These are phyloP conservation scores for Cytospora schulzeri DNA, from an alignment of 2,329 filamentous ascomycete genomes.

Conservation along the genomic window DNA sequence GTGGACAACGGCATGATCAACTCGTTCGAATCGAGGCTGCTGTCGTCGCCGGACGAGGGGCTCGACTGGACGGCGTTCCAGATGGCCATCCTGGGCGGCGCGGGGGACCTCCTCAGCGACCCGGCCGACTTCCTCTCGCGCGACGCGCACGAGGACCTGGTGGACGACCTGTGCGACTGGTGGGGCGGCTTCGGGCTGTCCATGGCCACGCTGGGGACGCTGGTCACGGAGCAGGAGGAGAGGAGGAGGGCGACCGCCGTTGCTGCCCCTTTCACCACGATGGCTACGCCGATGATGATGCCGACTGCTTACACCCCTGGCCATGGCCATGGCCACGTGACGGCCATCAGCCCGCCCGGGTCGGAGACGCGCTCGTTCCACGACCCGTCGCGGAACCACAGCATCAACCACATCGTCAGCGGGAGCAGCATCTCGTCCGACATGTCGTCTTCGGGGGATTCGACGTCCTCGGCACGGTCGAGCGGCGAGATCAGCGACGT, in stretches of 20 bases:
- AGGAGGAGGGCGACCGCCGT: conserved; percentile 4
- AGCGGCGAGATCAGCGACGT: conserved; percentile 27
- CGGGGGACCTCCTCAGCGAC: conserved; percentile 52
- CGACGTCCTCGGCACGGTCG: conserved; percentile 11
- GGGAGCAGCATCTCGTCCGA: conserved; percentile 16
- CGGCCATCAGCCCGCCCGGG: conserved; percentile 18
- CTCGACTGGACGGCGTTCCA: conserved; percentile 68
- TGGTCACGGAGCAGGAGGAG: conserved; percentile 34
- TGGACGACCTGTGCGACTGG: conserved; percentile 53
- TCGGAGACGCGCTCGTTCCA: conserved; percentile 12
- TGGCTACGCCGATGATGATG: conserved; percentile 10
- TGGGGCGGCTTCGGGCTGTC: conserved; percentile 54
- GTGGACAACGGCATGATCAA: conserved; percentile 27
- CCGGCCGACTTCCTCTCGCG: conserved; percentile 43
- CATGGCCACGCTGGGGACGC: conserved; percentile 39
- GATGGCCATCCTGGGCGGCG: conserved; percentile 63
- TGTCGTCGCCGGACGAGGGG: conserved; percentile 49
- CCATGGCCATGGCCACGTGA: background rate
- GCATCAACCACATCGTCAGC: conserved; percentile 20
- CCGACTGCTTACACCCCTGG: background rate
- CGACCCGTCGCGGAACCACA: conserved; percentile 17
- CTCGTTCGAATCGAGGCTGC: conserved; percentile 33
- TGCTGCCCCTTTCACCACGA: too few relatives aligned
- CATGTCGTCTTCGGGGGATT: background rate
- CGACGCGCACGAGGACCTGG: conserved; percentile 30